Base-by-base conservation (phyloP, 352 stramenopile genomes). In the Phytophthora ohioensis region DNA sequence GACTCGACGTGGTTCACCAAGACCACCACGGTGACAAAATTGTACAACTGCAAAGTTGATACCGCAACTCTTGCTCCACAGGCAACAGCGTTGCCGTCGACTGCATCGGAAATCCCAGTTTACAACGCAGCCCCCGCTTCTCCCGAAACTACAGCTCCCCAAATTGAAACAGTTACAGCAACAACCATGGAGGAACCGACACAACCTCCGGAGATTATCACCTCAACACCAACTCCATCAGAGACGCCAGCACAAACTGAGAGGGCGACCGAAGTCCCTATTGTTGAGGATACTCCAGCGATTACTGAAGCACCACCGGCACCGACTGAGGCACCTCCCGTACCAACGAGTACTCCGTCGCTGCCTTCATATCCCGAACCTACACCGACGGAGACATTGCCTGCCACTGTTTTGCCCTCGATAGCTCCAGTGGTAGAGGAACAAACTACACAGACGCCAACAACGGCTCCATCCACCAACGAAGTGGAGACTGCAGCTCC, bases 1-100 rank as follows among this genome's bases (percentile, higher is more conserved):
- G 61, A 80, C 13, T 17, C 71, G 6, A 48, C 41, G n/a, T 85
- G 78, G 78, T 83, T 85, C 53, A 54, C 64, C n/a, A 52, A 83
- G 48, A 76, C 74, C 10, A 77, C 72, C 10, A 71, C 42, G 9
- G 31, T 47, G 30, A 54, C 65, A 3, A 56, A 53, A n/a, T 36
- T 73, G 11, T 65, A 54, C n/a, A 67, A 75, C 11, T 76, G 67
- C 62, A 74, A 66, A 5, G 45, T 10, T 17, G n/a, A 38, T 15
- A 46, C 45, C 0, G 13, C 58, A 30, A 64, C 57, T 5, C 9
- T 5, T 15, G 30, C 66, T 15, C 51, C 67, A 48, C 70, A 64
- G 21, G 36, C 8, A 9, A 64, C 62, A 31, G 17, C 60, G 12
- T 21, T 53, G 1, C 31, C 59, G 10, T 4, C 56, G 10, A 49